Percentiles rank a stretch among this genome's conserved stretches.
These are phyloP conservation scores for Coemansia sp. DNA, from an alignment of 192 early-diverging fungal species.

Conservation along the genomic window DNA sequence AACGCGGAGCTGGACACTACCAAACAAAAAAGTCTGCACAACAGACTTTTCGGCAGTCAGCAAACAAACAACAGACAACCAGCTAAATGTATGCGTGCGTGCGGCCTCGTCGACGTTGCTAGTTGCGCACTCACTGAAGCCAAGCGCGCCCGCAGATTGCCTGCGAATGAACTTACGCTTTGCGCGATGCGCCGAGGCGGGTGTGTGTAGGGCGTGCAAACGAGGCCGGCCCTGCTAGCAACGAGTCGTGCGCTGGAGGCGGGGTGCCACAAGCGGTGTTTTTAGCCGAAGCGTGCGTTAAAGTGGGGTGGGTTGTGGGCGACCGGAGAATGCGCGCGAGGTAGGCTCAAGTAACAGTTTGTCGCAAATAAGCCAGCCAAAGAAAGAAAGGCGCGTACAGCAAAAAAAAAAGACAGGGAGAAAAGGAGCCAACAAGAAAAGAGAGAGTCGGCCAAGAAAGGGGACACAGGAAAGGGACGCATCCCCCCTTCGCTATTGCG, in stretches of 20 bases:
- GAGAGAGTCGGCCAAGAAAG: neutral
- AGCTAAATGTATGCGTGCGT: no score
- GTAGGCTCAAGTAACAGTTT: no score
- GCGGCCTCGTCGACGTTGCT: no score
- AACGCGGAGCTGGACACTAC: no score
- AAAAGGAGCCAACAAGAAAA: neutral
- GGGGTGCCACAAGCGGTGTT: no score
- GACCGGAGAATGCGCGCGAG: neutral
- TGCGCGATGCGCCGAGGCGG: neutral
- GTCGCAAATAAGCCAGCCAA: neutral
- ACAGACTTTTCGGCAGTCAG: constrained; percentile 8
- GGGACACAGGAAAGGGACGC: neutral
- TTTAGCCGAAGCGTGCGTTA: no score
- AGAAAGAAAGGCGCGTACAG: constrained; percentile 1
- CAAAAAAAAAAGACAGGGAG: neutral
- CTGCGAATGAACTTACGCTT: constrained; percentile 1
- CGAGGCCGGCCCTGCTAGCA: no score
- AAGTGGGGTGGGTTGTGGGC: no score
- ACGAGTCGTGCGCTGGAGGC: no score
- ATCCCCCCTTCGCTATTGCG: neutral
- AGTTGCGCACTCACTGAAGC: no score
- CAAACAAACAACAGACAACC: constrained; percentile 19
- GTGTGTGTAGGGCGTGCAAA: neutral
- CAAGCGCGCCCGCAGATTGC: constrained; percentile 1
- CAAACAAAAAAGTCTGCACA: no score